A percentile compares a stretch with the other conserved stretches of the same genome.
These are phyloP conservation scores for Francoa sonchifolia DNA, from an alignment of 441 rosid species.

Conservation along the genomic window DNA sequence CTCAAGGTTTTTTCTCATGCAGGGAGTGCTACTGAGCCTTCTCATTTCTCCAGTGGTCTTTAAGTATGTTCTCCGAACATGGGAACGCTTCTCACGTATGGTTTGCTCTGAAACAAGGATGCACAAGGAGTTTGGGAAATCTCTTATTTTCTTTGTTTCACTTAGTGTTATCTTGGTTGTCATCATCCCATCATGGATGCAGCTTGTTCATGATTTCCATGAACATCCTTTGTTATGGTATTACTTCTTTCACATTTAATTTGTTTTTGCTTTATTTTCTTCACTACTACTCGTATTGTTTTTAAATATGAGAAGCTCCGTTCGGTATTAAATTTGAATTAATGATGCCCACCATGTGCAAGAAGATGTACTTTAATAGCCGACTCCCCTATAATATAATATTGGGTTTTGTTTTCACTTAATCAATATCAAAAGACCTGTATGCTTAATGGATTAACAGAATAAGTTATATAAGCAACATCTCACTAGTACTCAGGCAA, in stretches of 20 bases:
- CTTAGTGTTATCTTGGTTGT: constrained; percentile 34
- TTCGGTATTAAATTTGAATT: too few relatives aligned
- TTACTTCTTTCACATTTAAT: constrained; percentile 5
- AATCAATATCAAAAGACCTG: too few relatives aligned
- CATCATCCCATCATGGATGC: constrained; percentile 75
- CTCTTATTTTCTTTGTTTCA: constrained; percentile 44
- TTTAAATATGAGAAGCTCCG: background rate
- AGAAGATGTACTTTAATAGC: too few relatives aligned
- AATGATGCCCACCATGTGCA: too few relatives aligned
- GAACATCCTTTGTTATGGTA: constrained; percentile 81
- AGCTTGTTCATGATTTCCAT: constrained; percentile 58
- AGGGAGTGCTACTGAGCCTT: constrained; percentile 78
- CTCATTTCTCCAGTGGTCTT: constrained; percentile 53
- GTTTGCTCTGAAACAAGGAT: constrained; percentile 20
- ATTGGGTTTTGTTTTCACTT: too few relatives aligned
- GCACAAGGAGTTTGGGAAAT: constrained; percentile 30
- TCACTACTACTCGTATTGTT: background rate
- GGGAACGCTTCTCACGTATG: constrained; percentile 16
- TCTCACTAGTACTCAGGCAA: too few relatives aligned
- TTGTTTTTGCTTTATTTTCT: background rate
- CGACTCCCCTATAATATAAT: too few relatives aligned
- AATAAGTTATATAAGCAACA: too few relatives aligned
- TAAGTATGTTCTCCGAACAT: constrained; percentile 30
- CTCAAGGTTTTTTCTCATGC: constrained; percentile 17
- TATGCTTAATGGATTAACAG: too few relatives aligned